Evolutionary conservation across 768 basidiomycete species (phyloP), one percentile per base, ranked within the genome.

Genomic region (Paxillus ammoniavirescens): DNA sequence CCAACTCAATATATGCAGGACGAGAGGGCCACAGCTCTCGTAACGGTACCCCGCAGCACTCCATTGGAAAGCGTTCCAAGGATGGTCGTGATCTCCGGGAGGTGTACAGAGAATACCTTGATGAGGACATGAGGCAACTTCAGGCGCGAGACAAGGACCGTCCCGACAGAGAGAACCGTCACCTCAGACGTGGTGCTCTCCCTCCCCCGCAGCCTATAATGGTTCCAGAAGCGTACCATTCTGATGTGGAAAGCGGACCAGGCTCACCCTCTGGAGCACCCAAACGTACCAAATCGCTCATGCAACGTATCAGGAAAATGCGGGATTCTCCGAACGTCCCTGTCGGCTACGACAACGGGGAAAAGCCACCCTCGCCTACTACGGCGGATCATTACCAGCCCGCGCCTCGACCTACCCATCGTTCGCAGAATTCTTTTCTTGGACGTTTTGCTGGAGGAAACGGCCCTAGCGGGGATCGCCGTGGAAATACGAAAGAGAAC

Each of bases 261-360:
- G 76, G 75, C 6, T 76, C 81, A 7, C 77, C 78, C 18, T 71
- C 70, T 0, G 73, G 70, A 10, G 72, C 73, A 36, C 82, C 87
- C 8, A 88, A 86, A 67, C 86, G 91, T 28, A 82, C 82, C 60
- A 91, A 84, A 70, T 91, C 89, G 13, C 73, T 94, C 58, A 93
- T 93, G 82, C 87, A 93, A 43, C 87, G 91, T 51, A 89, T 94
- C 65, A 84, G 89, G 54, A 89, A 84, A 71, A 92, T 93, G 89
- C 84, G 91, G 35, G 91, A 93, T 62, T 74, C 85, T 8, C 91
- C 91, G 9, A 93, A 92, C 57, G 84, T 92, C 1, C 91, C 91
- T 14, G 79, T 89, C n/a, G 71, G 66, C 26, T 69, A 74, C 35
- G 77, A 78, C n/a, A 56, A 60, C 15, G 66, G 66, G 30, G 69